phyloP scores from a whole-genome alignment of 441 rosid genomes.

The Mallotus repandus region DNA sequence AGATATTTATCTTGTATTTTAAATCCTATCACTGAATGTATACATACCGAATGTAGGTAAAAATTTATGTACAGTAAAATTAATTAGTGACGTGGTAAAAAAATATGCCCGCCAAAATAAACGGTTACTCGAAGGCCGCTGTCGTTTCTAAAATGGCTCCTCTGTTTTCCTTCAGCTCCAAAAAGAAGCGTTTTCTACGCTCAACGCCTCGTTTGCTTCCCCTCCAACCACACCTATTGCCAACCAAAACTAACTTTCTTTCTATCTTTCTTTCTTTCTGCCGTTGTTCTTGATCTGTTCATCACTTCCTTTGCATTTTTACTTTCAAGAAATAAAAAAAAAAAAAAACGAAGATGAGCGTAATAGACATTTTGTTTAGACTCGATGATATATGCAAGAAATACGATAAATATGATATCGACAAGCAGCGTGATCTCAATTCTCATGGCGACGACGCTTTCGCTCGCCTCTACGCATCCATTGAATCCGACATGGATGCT shows the following conservation, averaged over 20 bases:
- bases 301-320: too few relatives aligned
- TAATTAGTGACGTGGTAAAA: too few relatives aligned
- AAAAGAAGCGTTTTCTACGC: slow-evolving; percentile 25
- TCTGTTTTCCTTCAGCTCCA: background rate
- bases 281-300: too few relatives aligned
- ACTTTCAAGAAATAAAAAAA: too few relatives aligned
- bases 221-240: background rate
- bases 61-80: too few relatives aligned
- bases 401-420: slow-evolving; percentile 84
- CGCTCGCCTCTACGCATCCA: slow-evolving; percentile 61
- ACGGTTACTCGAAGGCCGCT: background rate
- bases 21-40: too few relatives aligned
- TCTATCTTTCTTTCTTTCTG: too few relatives aligned
- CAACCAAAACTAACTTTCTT: too few relatives aligned
- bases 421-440: slow-evolving; percentile 67
- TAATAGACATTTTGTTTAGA: slow-evolving; percentile 79
- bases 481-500: slow-evolving; percentile 71
- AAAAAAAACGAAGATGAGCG: slow-evolving; percentile 49
- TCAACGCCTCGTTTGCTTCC: slow-evolving; percentile 27
- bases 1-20: too few relatives aligned
- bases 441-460: slow-evolving; percentile 85
- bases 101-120: background rate
- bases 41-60: too few relatives aligned
- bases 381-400: slow-evolving; percentile 91
- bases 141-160: background rate